Evolutionary conservation across 768 basidiomycete genomes (phyloP).

Genomic region (Hydnomerulius pinastri): DNA sequence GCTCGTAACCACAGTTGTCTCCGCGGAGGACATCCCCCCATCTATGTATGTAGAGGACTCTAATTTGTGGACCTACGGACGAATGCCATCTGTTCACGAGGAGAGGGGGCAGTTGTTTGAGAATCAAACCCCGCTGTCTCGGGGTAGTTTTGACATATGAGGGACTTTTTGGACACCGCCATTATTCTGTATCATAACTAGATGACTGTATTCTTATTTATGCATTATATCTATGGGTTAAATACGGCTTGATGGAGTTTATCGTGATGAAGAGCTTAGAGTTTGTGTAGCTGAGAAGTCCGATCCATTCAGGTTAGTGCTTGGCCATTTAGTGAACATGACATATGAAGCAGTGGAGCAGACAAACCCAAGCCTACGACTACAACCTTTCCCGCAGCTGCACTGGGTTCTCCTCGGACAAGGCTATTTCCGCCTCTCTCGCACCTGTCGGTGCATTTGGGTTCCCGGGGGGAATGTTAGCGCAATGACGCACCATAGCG

Average conservation of each 20-base stretch:
- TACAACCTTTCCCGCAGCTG: too few species aligned
- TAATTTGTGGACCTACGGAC: neutral
- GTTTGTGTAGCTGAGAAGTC: too few species aligned
- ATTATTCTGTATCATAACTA: neutral
- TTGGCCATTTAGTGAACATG: too few species aligned
- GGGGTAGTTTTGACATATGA: neutral
- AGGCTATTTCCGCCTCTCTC: too few species aligned
- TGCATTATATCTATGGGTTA: neutral
- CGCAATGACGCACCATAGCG: too few species aligned
- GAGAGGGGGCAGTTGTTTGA: neutral
- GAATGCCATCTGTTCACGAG: neutral
- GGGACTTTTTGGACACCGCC: neutral
- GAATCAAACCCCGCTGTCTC: neutral
- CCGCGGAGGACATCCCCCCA: neutral
- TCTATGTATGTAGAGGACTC: neutral
- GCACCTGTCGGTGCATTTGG: too few species aligned
- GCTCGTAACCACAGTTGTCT: slow-evolving; percentile 5
- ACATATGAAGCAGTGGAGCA: too few species aligned
- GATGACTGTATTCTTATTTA: neutral
- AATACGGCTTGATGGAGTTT: neutral
- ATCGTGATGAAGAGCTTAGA: too few species aligned
- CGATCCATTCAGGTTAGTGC: too few species aligned
- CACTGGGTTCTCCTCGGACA: too few species aligned
- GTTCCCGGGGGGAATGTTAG: too few species aligned
- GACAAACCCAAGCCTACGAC: too few species aligned